phyloP scores from a whole-genome alignment of 1,284 basidiomycete species.

The Leccinum proliferum region DNA sequence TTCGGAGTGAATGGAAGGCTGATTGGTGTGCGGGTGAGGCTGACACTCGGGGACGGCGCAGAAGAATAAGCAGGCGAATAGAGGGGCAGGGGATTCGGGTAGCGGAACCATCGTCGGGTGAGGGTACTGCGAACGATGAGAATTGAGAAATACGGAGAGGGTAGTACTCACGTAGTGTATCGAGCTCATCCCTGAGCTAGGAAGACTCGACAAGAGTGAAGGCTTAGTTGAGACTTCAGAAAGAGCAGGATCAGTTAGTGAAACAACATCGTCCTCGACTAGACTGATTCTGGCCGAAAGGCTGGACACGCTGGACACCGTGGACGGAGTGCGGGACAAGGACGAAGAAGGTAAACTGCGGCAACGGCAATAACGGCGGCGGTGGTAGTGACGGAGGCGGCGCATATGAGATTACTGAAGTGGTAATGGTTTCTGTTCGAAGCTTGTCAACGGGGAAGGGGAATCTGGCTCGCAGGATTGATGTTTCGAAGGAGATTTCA shows the following conservation, averaged over 20 bases:
- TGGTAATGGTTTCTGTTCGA: slow-evolving; percentile 33
- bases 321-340: slow-evolving; percentile 33
- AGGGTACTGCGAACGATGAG: slow-evolving; percentile 16
- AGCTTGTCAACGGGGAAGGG: slow-evolving; percentile 36
- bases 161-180: slow-evolving; percentile 29
- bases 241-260: slow-evolving; percentile 23
- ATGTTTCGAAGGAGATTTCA: slow-evolving; percentile 61
- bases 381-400: not conserved
- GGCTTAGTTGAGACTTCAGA: slow-evolving; percentile 45
- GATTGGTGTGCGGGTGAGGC: slow-evolving; percentile 53
- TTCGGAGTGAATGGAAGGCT: slow-evolving; percentile 50
- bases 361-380: slow-evolving; percentile 3
- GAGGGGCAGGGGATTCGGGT: slow-evolving; percentile 30
- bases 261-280: slow-evolving; percentile 31
- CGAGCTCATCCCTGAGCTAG: slow-evolving; percentile 16
- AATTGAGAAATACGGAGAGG: slow-evolving; percentile 22
- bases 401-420: slow-evolving; percentile 15
- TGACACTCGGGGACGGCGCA: slow-evolving; percentile 47
- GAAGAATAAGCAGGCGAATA: slow-evolving; percentile 20
- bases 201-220: slow-evolving; percentile 42
- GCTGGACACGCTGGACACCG: slow-evolving; percentile 33
- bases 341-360: slow-evolving; percentile 26
- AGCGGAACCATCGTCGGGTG: slow-evolving; percentile 32
- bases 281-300: slow-evolving; percentile 31
- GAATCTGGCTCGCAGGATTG: slow-evolving; percentile 41